These are phyloP conservation scores for Ulota crispa DNA, from an alignment of 225 moss, liverwort and hornwort genomes.

Conservation along the genomic window DNA sequence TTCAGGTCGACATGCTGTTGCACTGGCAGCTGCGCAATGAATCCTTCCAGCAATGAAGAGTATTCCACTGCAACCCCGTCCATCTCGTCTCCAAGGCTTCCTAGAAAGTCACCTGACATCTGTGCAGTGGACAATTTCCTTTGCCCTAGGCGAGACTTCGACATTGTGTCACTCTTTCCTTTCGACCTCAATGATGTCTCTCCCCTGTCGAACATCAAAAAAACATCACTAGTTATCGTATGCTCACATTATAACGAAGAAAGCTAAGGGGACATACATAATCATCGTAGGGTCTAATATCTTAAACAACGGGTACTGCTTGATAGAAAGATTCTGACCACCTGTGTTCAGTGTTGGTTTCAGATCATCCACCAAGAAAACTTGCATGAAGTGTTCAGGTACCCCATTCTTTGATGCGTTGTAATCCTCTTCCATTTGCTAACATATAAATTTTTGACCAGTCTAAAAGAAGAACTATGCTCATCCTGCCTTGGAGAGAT, in stretches of 20 bases:
- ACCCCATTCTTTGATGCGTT: not conserved
- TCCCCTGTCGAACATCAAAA: constrained; percentile 50
- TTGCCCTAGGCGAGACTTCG: constrained; percentile 42
- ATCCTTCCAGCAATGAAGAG: constrained; percentile 84
- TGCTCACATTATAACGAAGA: not conserved
- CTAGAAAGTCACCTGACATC: constrained; percentile 80
- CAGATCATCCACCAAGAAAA: not conserved
- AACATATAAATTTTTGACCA: not conserved
- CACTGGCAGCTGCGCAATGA: constrained; percentile 92
- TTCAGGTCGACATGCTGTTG: constrained; percentile 97
- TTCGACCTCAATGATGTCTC: constrained; percentile 59
- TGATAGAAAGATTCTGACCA: not conserved
- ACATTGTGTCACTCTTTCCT: constrained; percentile 53
- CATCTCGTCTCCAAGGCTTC: constrained; percentile 92
- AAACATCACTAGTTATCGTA: not conserved
- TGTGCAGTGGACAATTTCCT: constrained; percentile 60
- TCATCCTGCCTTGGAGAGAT: not conserved
- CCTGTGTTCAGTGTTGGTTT: not conserved
- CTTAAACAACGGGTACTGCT: not conserved
- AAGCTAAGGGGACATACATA: not conserved
- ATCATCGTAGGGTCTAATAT: not conserved
- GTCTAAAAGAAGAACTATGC: not conserved
- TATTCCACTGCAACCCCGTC: constrained; percentile 95
- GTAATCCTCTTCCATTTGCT: not conserved
- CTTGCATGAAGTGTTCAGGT: not conserved